Evolutionary conservation across 805 yeast genomes (phyloP).

Genomic region (Candida coquimbonensis): DNA sequence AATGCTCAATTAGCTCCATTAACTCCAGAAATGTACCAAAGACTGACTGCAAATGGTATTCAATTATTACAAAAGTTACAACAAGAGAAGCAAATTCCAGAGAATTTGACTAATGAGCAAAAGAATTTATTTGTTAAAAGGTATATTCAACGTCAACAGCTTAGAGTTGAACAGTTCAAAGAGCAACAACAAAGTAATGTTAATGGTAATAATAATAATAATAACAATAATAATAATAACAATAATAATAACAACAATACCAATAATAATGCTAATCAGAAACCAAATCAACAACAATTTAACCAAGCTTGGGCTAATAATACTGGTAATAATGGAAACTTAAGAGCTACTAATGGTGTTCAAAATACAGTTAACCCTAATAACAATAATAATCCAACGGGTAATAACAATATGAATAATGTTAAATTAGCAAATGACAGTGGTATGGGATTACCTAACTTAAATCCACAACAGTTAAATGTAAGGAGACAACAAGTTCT

Average conservation of each 20-base stretch:
- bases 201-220: neutral
- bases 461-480: conserved; percentile 5
- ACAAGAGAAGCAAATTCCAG: conserved; percentile 19
- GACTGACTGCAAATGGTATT: conserved; percentile 19
- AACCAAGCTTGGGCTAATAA: conserved; percentile 7
- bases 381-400: neutral
- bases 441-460: conserved; percentile 1
- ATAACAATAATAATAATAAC: neutral
- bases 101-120: conserved; percentile 18
- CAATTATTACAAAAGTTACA: conserved; percentile 19
- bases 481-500: conserved; percentile 7
- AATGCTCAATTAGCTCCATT: conserved; percentile 6
- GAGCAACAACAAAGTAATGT: conserved; percentile 2
- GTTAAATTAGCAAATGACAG: neutral
- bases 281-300: neutral
- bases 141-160: conserved; percentile 20
- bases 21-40: conserved; percentile 15
- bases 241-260: neutral
- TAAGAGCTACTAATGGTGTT: too few species aligned
- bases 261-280: neutral
- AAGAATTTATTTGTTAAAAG: conserved; percentile 18
- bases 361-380: neutral
- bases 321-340: neutral
- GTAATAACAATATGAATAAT: neutral
- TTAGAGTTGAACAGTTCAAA: conserved; percentile 8